Base-by-base conservation (phyloP, 2,329 filamentous ascomycete genomes). In the Trichoderma koningii region DNA sequence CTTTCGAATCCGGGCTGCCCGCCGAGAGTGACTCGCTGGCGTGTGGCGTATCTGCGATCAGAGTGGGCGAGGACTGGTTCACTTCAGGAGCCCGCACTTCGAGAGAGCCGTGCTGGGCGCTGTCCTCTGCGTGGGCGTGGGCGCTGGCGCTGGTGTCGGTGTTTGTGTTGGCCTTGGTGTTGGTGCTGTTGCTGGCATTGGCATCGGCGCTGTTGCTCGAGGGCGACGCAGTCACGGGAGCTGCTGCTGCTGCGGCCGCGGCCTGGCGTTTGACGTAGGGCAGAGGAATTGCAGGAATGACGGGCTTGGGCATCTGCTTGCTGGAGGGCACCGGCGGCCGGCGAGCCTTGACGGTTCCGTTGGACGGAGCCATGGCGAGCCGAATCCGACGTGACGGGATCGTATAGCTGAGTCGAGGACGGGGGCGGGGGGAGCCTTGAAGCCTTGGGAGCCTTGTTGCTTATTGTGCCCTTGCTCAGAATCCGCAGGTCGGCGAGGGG, bases 221-320 rank as follows among this genome's bases (percentile, higher is more conserved):
- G 28, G 66, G 62, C 57, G 65, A 47, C 63, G 59, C 53, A 26
- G 69, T 63, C 64, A 69, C 69, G 28, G 72, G 67, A 63, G 75
- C 71, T 57, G 72, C 72, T 38, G 74, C 70, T 44, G 75, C 72
- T 23, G 74, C 70, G 12, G 74, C 70, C 44, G 75, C 74, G 64
- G 74, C 73, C 69, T 78, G 73, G 64, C 77, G 76, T 69, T 77
- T 79, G 57, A 76, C 72, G 67, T 77, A 73, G 19, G 76, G 76
- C 67, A 79, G 68, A 55, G 78, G 78, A 52, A 79, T 74, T 63
- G 73, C 78, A 66, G 78, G 77, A 64, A 76, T 70, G 47, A 79
- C 72, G 55, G 75, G 71, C 68, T 76, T 77, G 65, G 71, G 67
- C 65, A 68, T 70, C 61, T 74, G 72, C 71, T 73, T 75, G 69